Conservation (phyloP, 2,329 filamentous ascomycete species). For the Apiospora aurea region DNA sequence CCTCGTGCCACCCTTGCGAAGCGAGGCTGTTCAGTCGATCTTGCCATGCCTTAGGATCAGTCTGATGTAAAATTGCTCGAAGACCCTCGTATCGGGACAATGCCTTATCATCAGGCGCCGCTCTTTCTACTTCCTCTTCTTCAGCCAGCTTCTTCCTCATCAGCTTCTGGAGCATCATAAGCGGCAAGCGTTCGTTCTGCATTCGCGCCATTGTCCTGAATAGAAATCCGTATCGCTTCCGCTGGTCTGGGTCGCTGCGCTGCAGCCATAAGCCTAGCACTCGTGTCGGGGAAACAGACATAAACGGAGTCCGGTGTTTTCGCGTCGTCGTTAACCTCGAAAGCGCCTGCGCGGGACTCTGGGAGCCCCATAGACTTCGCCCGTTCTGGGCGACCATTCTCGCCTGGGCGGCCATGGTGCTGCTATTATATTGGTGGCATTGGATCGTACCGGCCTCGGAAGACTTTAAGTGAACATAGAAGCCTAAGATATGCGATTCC, state of each 20-base stretch:
- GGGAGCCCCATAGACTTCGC: not conserved
- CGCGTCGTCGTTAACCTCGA: slow-evolving; percentile 18
- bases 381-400: not conserved
- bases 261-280: slow-evolving; percentile 22
- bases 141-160: slow-evolving; percentile 28
- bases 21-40: slow-evolving; percentile 41
- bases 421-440: not conserved
- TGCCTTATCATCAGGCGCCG: slow-evolving; percentile 29
- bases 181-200: slow-evolving; percentile 39
- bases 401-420: not conserved
- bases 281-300: slow-evolving; percentile 3
- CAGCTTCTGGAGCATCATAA: slow-evolving; percentile 37
- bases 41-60: slow-evolving; percentile 40
- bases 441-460: not conserved
- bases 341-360: not conserved
- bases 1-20: slow-evolving; percentile 42
- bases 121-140: not conserved
- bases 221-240: slow-evolving; percentile 24
- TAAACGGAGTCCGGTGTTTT: not conserved
- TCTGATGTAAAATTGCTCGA: slow-evolving; percentile 27
- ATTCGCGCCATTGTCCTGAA: slow-evolving; percentile 27
- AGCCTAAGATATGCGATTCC: not conserved
- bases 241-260: not conserved
- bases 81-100: slow-evolving; percentile 32
- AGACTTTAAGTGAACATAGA: not conserved